Evolutionary conservation across 768 basidiomycete genomes (phyloP).

Genomic region (Pilatotrama ljubarskyi): DNA sequence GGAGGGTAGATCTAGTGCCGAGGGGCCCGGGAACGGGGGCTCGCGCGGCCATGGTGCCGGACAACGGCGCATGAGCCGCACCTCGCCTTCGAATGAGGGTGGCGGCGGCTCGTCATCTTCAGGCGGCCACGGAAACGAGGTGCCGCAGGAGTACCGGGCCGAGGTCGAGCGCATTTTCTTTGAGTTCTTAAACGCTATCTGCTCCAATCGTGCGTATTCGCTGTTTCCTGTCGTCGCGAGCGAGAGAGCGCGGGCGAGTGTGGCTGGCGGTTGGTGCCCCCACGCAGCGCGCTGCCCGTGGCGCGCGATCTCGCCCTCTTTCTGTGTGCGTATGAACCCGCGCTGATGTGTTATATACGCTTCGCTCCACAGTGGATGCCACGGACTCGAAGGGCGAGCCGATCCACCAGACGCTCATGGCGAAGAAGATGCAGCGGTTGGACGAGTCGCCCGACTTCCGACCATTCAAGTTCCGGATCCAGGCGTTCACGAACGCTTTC

Average conservation of each 20-base stretch:
- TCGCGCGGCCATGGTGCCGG: slow-evolving; percentile 33
- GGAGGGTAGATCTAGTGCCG: slow-evolving; percentile 22
- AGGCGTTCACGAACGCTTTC: slow-evolving; percentile 95
- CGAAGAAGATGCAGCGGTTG: slow-evolving; percentile 96
- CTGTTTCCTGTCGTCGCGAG: slow-evolving; percentile 4
- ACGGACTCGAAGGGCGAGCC: slow-evolving; percentile 94
- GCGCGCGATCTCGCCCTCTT: background rate
- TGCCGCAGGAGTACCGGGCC: slow-evolving; percentile 76
- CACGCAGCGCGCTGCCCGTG: background rate
- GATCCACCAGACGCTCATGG: slow-evolving; percentile 98
- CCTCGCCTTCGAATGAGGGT: slow-evolving; percentile 31
- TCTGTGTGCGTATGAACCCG: slow-evolving; percentile 13
- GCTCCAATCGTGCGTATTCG: slow-evolving; percentile 78
- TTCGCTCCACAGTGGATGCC: slow-evolving; percentile 69
- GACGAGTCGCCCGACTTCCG: slow-evolving; percentile 97
- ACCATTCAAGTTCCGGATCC: slow-evolving; percentile 98
- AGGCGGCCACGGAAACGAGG: slow-evolving; percentile 57
- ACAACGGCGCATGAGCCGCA: slow-evolving; percentile 25
- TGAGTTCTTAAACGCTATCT: slow-evolving; percentile 82
- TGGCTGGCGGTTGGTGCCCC: background rate
- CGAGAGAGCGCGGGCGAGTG: background rate
- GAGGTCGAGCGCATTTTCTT: slow-evolving; percentile 92
- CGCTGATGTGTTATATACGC: slow-evolving; percentile 19
- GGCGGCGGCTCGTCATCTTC: slow-evolving; percentile 18
- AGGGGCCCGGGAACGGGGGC: slow-evolving; percentile 29